phyloP scores from a whole-genome alignment of 2,329 filamentous ascomycete genomes.

The Tricladium varicosporioides region DNA sequence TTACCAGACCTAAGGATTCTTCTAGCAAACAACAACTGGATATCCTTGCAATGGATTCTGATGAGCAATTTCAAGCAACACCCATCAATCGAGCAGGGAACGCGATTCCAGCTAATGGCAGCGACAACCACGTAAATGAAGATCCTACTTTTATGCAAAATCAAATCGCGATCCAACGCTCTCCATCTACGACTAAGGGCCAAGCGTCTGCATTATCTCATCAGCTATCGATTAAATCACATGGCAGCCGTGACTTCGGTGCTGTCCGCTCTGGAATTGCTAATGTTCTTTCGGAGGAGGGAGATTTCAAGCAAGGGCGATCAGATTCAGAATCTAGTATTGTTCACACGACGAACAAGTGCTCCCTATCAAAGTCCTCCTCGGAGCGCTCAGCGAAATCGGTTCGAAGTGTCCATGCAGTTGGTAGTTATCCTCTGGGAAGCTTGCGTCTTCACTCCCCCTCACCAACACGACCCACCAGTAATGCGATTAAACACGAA shows the following conservation, averaged over 20 bases:
- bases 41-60: constrained; percentile 13
- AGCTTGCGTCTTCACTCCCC: constrained; percentile 40
- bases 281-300: constrained; percentile 11
- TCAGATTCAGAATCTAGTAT: constrained; percentile 16
- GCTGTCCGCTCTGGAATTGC: constrained; percentile 4
- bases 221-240: constrained; percentile 26
- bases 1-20: constrained; percentile 2
- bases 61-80: constrained; percentile 18
- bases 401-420: constrained; percentile 32
- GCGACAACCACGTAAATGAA: not conserved
- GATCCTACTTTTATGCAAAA: constrained; percentile 28
- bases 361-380: constrained; percentile 24
- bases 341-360: constrained; percentile 12
- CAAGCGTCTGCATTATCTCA: constrained; percentile 22
- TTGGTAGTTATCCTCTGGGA: constrained; percentile 41
- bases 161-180: constrained; percentile 26
- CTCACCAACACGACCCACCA: constrained; percentile 21
- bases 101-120: constrained; percentile 3
- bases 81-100: constrained; percentile 10
- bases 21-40: not conserved
- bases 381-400: constrained; percentile 33
- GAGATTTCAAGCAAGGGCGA: constrained; percentile 9
- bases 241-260: constrained; percentile 14
- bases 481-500: constrained; percentile 17
- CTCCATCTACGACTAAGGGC: constrained; percentile 22